Evolutionary conservation across 345 rosid species (phyloP), one percentile per base, ranked within the genome.

Genomic region (Ceriops decandra): DNA sequence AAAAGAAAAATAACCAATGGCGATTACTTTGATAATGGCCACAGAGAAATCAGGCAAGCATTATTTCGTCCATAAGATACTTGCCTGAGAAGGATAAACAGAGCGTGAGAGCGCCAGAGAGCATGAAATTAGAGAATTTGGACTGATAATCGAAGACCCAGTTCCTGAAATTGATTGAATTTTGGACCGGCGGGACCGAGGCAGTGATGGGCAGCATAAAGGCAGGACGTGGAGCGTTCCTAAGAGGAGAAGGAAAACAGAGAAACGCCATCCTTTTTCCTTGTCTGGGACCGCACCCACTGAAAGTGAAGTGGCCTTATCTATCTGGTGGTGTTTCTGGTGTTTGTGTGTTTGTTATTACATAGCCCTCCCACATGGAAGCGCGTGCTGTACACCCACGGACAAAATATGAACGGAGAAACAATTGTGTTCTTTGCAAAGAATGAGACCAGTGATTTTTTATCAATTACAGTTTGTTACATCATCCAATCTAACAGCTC

Each of bases 81-180:
- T 72, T 63, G 82, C 97, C 90, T 0, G 90, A 68, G 35, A 88
- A 81, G 51, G 90, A 81, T 32, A 90, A 67, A 67, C 84, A 69
- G 49, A 90, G 76, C 1, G 97, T 72, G 56, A 93, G 87, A 68
- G 91, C 85, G 22, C 96, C 96, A 15, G 87, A 85, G 73, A 87
- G 82, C 33, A 80, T 64, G 33, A 83, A 80, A 49, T 80, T 86
- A 67, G 86, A 70, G 71, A 90, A 81, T 66, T 85, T 88, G 49
- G 86, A 79, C n/a, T 81, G 74, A 59, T 84, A 67, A 58, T 75
- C 71, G 4, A 81, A 52, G 60, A 83, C 71, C 85, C 89, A 79
- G 36, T 75, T 66, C 54, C 72, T 63, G 57, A 22, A 62, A 51
- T 56, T 70, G 60, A 65, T 47, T 13, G 74, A 26, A 61, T 70